Evolutionary conservation across 140 eudicot species (phyloP).

Genomic region (Stevia rebaudiana): DNA sequence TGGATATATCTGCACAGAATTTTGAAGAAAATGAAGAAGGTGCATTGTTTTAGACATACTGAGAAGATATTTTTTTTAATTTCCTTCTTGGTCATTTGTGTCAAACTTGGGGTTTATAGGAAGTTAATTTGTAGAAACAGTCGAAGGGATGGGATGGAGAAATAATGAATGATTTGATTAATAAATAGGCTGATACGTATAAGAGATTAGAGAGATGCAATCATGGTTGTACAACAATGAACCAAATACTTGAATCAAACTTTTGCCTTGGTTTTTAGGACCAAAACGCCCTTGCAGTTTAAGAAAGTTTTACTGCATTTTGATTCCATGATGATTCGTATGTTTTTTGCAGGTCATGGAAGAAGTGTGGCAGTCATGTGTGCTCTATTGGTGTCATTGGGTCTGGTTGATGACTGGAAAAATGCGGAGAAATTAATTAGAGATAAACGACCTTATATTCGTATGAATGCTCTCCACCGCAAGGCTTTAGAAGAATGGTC

Average conservation of each 20-base stretch:
- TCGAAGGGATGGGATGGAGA: no score
- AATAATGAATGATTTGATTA: no score
- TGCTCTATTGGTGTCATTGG: constrained; percentile 70
- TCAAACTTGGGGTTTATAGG: no score
- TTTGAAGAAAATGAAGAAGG: neutral
- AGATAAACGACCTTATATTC: constrained; percentile 59
- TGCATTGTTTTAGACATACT: constrained; percentile 1
- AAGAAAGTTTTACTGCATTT: neutral
- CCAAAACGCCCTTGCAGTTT: no score
- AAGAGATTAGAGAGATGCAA: no score
- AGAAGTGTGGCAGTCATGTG: constrained; percentile 87
- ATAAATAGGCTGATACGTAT: no score
- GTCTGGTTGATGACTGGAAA: constrained; percentile 81
- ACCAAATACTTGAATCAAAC: no score
- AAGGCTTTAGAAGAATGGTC: constrained; percentile 83
- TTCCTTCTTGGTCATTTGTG: neutral
- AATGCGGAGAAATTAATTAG: constrained; percentile 63
- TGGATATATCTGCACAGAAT: no score
- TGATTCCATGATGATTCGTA: neutral
- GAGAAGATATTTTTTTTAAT: neutral
- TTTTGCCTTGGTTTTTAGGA: no score
- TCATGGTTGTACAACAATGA: no score
- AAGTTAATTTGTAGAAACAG: no score
- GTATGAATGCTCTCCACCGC: constrained; percentile 72
- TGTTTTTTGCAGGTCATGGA: constrained; percentile 57